A percentile compares a stretch with the other conserved stretches of the same genome.
Conservation (phyloP, 306 rosid genomes). For the Rosa multiflora region DNA sequence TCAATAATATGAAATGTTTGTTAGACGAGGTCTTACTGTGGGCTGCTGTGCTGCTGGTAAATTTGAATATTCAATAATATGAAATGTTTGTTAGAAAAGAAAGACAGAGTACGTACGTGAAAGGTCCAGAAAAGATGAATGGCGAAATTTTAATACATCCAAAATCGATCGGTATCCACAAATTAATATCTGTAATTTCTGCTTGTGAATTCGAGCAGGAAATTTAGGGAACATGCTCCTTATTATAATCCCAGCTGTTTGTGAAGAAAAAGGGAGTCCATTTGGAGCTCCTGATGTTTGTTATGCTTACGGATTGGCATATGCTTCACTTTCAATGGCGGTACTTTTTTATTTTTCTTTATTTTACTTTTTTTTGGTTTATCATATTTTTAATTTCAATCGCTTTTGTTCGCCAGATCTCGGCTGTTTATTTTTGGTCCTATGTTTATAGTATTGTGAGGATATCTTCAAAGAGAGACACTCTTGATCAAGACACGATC, state of each 20-base stretch:
- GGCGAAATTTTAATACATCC: not conserved
- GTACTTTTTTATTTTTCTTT: conserved; percentile 7
- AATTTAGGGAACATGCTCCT: conserved; percentile 56
- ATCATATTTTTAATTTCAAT: not conserved
- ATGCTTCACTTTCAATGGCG: conserved; percentile 65
- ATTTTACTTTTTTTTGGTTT: not conserved
- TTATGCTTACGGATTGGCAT: conserved; percentile 43
- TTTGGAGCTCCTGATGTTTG: conserved; percentile 51
- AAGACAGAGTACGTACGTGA: not conserved
- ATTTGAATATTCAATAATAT: not conserved
- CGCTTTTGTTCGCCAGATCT: conserved; percentile 36
- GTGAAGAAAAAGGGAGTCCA: conserved; percentile 59
- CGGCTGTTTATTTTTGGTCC: conserved; percentile 69
- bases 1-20: not conserved
- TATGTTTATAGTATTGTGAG: conserved; percentile 77
- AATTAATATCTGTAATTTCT: not conserved
- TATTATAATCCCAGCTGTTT: conserved; percentile 53
- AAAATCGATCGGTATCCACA: not conserved
- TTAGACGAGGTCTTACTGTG: conserved; percentile 46
- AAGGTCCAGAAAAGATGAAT: not conserved
- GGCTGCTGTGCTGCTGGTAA: conserved; percentile 61
- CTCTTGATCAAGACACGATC: conserved; percentile 10
- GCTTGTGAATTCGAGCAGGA: conserved; percentile 29
- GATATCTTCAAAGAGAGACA: conserved; percentile 40
- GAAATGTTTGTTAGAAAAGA: not conserved